phyloP scores from a whole-genome alignment of 2,329 filamentous ascomycete species.

The Hypoxylon sp. region DNA sequence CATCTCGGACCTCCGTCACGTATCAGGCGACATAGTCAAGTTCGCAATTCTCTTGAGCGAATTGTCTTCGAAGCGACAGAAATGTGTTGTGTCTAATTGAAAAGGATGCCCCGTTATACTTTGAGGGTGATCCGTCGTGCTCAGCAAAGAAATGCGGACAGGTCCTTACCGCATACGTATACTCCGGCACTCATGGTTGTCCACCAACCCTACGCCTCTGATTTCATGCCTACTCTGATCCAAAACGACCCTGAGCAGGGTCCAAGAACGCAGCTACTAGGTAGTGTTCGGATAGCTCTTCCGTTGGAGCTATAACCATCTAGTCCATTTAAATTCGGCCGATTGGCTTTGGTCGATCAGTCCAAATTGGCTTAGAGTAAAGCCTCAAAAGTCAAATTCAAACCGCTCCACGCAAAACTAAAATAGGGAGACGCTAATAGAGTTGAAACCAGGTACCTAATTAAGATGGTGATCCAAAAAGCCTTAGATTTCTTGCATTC shows the following conservation, averaged over 20 bases:
- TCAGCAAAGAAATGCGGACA: conserved; percentile 1
- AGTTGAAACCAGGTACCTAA: conserved; percentile 8
- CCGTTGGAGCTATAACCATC: conserved; percentile 1
- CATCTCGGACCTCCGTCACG: conserved; percentile 41
- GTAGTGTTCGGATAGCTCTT: conserved; percentile 3
- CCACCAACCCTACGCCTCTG: conserved; percentile 6
- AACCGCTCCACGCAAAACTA: conserved; percentile 1
- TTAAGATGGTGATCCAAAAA: not conserved
- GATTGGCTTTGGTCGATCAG: conserved; percentile 3
- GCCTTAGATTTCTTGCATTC: conserved; percentile 23
- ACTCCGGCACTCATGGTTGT: conserved; percentile 6
- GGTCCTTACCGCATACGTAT: conserved; percentile 3
- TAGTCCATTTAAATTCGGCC: conserved; percentile 8
- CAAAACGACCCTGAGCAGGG: not conserved
- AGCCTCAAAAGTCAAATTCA: conserved; percentile 11
- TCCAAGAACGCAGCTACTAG: conserved; percentile 6
- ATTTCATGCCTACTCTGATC: not conserved
- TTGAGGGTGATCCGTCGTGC: conserved; percentile 11
- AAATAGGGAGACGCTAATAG: not conserved
- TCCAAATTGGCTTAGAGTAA: conserved; percentile 24
- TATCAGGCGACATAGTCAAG: conserved; percentile 20
- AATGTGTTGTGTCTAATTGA: conserved; percentile 11
- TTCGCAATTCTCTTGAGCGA: conserved; percentile 28
- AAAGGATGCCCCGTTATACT: conserved; percentile 19
- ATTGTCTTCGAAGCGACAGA: conserved; percentile 17